Base-by-base conservation (phyloP, 2,329 filamentous ascomycete species). In the Colletotrichum sidae region DNA sequence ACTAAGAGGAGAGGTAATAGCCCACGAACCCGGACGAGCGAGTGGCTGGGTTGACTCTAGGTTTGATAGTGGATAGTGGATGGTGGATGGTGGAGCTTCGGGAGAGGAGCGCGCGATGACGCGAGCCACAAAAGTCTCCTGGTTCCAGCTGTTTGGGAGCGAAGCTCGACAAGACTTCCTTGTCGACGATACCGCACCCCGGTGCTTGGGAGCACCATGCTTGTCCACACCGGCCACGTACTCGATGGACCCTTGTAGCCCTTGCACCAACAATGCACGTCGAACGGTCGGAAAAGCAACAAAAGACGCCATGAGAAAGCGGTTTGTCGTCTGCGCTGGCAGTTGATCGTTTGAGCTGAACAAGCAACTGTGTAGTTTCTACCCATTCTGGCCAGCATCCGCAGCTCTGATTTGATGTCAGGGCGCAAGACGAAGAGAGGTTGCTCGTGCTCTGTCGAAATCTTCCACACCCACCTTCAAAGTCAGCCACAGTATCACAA, bases 51-150 rank as follows among this genome's bases (percentile, higher is more conserved):
- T 57, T 17, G 25, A 17, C 44, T 25, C 25, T 25, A 4, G n/a
- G 44, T n/a, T 46, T 46, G 44, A 17, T 17, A 46, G 15, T 15
- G 55, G 39, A 37, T 42, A 54, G 57, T 62, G 45, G 63, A 55
- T 63, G 25, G 25, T 46, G 57, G 63, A 39, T 51, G 25, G 66
- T 67, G 63, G 63, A 50, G 63, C 54, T 60, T 62, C 63, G 62
- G 66, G 62, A 58, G 35, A 66, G 58, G 25, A 60, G 62, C 50
- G 53, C 54, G 56, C 58, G 54, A 67, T 68, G 66, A 68, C 66
- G 66, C 57, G 62, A 68, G 66, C 66, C 66, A 68, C 63, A 68
- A 67, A 68, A 58, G 41, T 68, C 66, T 68, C 56, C 50, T 67
- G 57, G 66, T 67, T 63, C 66, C 66, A 63, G 63, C 66, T 61